Base-by-base conservation (phyloP, 352 stramenopile genomes). In the Phytophthora syringae region DNA sequence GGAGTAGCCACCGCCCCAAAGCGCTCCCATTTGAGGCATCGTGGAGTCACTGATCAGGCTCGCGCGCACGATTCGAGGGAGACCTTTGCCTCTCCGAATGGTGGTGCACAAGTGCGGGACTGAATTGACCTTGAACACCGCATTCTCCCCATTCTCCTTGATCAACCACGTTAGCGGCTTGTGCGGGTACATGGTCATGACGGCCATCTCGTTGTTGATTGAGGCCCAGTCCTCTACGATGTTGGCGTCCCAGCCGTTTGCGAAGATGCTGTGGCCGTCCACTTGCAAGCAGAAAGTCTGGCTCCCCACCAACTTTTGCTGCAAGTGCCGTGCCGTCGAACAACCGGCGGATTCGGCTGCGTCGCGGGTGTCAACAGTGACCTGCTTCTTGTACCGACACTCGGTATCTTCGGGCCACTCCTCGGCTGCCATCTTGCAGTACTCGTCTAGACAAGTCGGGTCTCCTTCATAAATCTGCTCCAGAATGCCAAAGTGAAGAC, bases 261-360 rank as follows among this genome's bases (percentile, higher is more conserved):
- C 93, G 49, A 95, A 95, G 56, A 95, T 79, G 34, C 74, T 90
- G 74, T 95, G 86, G 9, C 76, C 82, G 32, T 95, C 86, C n/a
- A 93, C 70, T 64, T 93, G 84, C 20, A 94, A 68, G 48, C 86
- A 94, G 37, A 94, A 94, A 52, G 92, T 84, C 48, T 93, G 71
- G 39, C 87, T 49, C 11, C 64, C 65, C 3, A 95, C 43, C 4
- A 95, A 62, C 50, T 89, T 85, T 52, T 93, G 84, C 60, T 95
- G 84, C 34, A 80, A 78, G 55, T 92, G 82, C 18, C 86, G 80
- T 43, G 86, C 84, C 4, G 88, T 73, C 36, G 86, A 93, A 21
- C 82, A 86, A 0, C 86, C 86, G 10, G 82, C 76, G 21, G 86
- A 92, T 59, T 92, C 79, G 42, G 85, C 82, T 10, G 86, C 82